A percentile compares a stretch with the other conserved stretches of the same genome.
These are phyloP conservation scores for Paraglomus brasilianum DNA, from an alignment of 192 early-diverging fungal genomes.

Conservation along the genomic window DNA sequence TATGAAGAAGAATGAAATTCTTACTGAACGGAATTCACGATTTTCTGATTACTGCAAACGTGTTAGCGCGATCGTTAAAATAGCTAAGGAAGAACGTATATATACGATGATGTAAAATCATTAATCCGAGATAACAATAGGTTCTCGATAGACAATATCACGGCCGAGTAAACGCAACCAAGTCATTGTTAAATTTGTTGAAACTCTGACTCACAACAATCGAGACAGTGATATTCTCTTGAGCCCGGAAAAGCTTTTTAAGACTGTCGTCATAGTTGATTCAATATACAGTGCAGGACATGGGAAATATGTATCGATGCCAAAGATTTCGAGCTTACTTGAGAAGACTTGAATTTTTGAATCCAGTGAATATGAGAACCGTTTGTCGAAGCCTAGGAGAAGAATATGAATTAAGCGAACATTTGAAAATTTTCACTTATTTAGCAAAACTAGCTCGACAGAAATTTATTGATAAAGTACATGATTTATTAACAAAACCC, in stretches of 20 bases:
- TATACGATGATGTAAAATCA: constrained; percentile 18
- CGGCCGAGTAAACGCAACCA: not conserved
- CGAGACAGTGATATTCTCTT: not conserved
- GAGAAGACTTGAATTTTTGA: constrained; percentile 11
- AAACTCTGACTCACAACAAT: constrained; percentile 6
- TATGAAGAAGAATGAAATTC: not conserved
- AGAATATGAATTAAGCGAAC: constrained; percentile 15
- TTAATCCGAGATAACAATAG: constrained; percentile 7
- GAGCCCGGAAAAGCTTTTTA: constrained; percentile 4
- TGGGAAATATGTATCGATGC: constrained; percentile 21
- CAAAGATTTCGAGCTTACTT: not conserved
- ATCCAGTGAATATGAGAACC: not conserved
- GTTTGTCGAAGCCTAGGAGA: constrained; percentile 4
- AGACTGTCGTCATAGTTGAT: constrained; percentile 2
- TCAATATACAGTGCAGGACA: constrained; percentile 7
- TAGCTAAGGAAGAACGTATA: constrained; percentile 14
- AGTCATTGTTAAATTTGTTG: constrained; percentile 16
- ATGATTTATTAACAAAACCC: constrained; percentile 20
- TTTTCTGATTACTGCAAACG: constrained; percentile 14
- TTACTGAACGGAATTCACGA: constrained; percentile 7
- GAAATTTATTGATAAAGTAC: constrained; percentile 15
- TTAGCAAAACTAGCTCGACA: constrained; percentile 9
- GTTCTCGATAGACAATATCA: constrained; percentile 16
- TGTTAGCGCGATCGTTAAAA: constrained; percentile 6
- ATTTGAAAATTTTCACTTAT: constrained; percentile 12